These are phyloP conservation scores for Arthroderma sp. DNA, from an alignment of 2,329 filamentous ascomycete species.

Conservation along the genomic window DNA sequence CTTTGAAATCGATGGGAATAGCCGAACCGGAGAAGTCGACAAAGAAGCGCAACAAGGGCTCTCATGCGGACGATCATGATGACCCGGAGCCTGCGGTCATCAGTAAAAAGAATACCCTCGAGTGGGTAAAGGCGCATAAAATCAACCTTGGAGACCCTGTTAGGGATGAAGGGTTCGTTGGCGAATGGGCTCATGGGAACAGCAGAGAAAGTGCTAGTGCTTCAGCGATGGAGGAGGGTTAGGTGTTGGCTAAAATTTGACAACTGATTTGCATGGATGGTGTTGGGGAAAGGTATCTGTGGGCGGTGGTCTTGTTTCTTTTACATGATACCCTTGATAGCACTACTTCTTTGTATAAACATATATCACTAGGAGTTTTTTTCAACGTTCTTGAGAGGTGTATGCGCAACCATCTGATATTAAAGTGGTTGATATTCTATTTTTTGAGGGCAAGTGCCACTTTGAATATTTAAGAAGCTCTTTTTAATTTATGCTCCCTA, in stretches of 20 bases:
- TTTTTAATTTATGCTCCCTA: too few relatives aligned
- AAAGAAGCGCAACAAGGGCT: constrained; percentile 40
- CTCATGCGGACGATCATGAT: constrained; percentile 12
- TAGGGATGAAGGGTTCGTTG: constrained; percentile 60
- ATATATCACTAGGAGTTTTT: not conserved
- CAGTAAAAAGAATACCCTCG: constrained; percentile 46
- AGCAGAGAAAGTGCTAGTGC: constrained; percentile 14
- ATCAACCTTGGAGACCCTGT: constrained; percentile 55
- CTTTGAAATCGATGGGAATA: constrained; percentile 68
- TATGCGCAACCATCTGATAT: not conserved
- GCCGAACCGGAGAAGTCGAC: constrained; percentile 38
- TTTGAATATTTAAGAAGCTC: too few relatives aligned
- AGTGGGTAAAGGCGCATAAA: constrained; percentile 51
- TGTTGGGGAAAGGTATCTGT: too few relatives aligned
- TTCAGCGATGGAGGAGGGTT: too few relatives aligned
- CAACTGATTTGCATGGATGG: too few relatives aligned
- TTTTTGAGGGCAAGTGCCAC: not conserved
- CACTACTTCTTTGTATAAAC: constrained; percentile 2
- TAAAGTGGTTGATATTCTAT: not conserved
- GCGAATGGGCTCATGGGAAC: constrained; percentile 45
- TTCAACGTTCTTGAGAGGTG: not conserved
- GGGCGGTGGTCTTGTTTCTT: not conserved
- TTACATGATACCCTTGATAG: constrained; percentile 8
- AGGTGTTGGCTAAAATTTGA: too few relatives aligned
- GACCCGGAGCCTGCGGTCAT: constrained; percentile 30